Conservation (phyloP, 257 asterid species). For the Gentiana straminea region DNA sequence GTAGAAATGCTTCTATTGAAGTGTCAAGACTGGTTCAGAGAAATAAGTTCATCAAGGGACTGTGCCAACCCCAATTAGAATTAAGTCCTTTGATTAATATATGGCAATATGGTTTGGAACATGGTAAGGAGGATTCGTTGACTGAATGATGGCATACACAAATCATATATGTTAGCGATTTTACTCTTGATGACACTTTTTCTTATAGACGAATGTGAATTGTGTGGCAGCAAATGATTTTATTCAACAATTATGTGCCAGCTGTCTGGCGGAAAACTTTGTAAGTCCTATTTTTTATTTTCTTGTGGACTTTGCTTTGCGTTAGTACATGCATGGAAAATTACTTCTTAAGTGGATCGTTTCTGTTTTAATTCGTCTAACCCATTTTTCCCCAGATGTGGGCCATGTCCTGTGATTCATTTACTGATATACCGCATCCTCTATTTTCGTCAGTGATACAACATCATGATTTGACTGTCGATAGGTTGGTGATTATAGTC, state of each 20-base stretch:
- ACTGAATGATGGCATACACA: constrained; percentile 1
- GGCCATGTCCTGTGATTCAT: constrained; percentile 48
- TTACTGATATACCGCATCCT: constrained; percentile 37
- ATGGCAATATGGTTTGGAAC: constrained; percentile 63
- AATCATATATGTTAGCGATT: neutral
- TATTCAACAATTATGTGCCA: constrained; percentile 40
- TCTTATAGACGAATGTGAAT: constrained; percentile 64
- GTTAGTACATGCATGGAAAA: constrained; percentile 1
- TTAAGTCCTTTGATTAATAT: constrained; percentile 42
- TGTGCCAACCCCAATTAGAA: constrained; percentile 31
- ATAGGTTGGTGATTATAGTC: constrained; percentile 33
- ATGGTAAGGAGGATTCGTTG: constrained; percentile 32
- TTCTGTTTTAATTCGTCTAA: neutral
- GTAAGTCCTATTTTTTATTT: constrained; percentile 40
- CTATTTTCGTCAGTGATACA: constrained; percentile 42
- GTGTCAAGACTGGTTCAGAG: constrained; percentile 57
- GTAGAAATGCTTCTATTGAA: constrained; percentile 55
- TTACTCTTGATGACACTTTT: constrained; percentile 20
- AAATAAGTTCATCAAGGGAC: constrained; percentile 34
- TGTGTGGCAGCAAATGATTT: constrained; percentile 69
- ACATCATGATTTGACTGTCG: constrained; percentile 62
- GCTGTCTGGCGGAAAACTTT: constrained; percentile 71
- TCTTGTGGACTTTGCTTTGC: neutral
- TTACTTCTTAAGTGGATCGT: no score
- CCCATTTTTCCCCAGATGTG: constrained; percentile 47